Evolutionary conservation across 768 basidiomycete genomes (phyloP).

Genomic region (Suillus variegatus): DNA sequence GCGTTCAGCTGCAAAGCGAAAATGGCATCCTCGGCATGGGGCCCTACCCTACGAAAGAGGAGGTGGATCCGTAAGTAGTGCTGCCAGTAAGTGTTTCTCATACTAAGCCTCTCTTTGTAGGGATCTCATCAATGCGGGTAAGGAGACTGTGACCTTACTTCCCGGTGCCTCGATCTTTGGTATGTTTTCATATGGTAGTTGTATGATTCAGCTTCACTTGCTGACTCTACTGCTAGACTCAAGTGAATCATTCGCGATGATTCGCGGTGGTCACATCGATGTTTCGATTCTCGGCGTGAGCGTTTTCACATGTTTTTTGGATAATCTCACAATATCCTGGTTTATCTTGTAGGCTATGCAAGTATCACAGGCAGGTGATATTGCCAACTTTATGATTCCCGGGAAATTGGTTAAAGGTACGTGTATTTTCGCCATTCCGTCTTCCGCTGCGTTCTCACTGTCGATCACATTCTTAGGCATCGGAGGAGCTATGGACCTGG

Average conservation of each 20-base stretch:
- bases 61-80: slow-evolving; percentile 73
- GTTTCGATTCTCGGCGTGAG: slow-evolving; percentile 90
- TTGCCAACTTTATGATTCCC: slow-evolving; percentile 99
- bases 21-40: slow-evolving; percentile 90
- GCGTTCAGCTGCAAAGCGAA: slow-evolving; percentile 91
- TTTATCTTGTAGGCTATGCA: slow-evolving; percentile 76
- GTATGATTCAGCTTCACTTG: slow-evolving; percentile 1
- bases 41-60: slow-evolving; percentile 80
- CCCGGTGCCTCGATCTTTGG: slow-evolving; percentile 93
- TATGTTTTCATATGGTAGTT: slow-evolving; percentile 32
- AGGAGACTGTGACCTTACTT: slow-evolving; percentile 90
- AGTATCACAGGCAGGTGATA: slow-evolving; percentile 89
- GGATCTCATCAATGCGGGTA: slow-evolving; percentile 93
- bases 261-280: slow-evolving; percentile 94
- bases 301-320: slow-evolving; percentile 17
- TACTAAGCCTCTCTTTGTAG: slow-evolving; percentile 37
- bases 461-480: slow-evolving; percentile 56
- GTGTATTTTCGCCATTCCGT: slow-evolving; percentile 1
- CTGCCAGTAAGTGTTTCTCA: not conserved
- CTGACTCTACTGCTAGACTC: slow-evolving; percentile 55
- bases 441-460: slow-evolving; percentile 13
- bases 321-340: slow-evolving; percentile 6
- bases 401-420: slow-evolving; percentile 86
- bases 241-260: slow-evolving; percentile 95
- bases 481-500: slow-evolving; percentile 95